Conservation (phyloP, 148 eudicot species). For the Vaccinium macrocarpon region DNA sequence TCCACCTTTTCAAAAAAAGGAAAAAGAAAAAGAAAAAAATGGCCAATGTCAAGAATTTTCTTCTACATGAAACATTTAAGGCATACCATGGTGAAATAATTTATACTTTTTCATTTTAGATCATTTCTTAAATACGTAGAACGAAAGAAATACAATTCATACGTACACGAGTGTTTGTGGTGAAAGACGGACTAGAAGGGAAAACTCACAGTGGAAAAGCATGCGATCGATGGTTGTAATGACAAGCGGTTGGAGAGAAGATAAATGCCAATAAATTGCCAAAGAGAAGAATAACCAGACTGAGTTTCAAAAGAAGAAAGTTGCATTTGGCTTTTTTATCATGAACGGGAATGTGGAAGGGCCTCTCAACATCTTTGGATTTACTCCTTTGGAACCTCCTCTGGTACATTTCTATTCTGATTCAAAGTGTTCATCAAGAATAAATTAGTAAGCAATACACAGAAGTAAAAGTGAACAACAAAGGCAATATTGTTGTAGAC, state of each 20-base stretch:
- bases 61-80: not conserved
- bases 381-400: slow-evolving; percentile 50
- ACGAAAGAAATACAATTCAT: not conserved
- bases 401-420: slow-evolving; percentile 62
- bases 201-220: slow-evolving; percentile 39
- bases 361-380: slow-evolving; percentile 42
- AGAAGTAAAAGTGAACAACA: not conserved
- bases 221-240: slow-evolving; percentile 26
- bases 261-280: slow-evolving; percentile 41
- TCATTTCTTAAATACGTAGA: not conserved
- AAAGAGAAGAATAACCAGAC: slow-evolving; percentile 35
- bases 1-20: slow-evolving; percentile 41
- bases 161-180: not conserved
- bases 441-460: not conserved
- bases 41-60: slow-evolving; percentile 10
- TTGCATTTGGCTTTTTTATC: slow-evolving; percentile 41
- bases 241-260: slow-evolving; percentile 37
- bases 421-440: not conserved
- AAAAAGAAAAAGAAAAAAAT: slow-evolving; percentile 3
- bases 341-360: slow-evolving; percentile 27
- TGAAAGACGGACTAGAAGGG: not conserved
- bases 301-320: slow-evolving; percentile 42
- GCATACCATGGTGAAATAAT: not conserved
- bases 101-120: too few relatives aligned
- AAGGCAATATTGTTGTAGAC: not conserved